phyloP scores from a whole-genome alignment of 306 rosid species.

The Quercus ilex region DNA sequence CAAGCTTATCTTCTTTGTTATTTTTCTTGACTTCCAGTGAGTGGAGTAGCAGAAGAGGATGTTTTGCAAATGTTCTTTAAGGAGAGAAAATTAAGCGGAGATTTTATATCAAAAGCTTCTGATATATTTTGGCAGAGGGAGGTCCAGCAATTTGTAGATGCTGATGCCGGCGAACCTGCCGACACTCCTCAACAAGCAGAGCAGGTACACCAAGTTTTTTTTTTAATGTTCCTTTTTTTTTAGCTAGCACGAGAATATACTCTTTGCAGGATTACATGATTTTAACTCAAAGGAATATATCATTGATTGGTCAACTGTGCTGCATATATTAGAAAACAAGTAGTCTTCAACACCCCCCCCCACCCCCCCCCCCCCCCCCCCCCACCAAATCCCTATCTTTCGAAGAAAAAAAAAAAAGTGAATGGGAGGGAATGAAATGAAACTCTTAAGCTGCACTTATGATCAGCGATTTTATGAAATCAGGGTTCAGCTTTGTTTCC shows the following conservation, averaged over 20 bases:
- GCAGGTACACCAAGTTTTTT: conserved; percentile 36
- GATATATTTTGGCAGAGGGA: conserved; percentile 78
- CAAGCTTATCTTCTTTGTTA: conserved; percentile 25
- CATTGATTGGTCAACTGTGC: not conserved
- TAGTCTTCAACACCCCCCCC: not conserved
- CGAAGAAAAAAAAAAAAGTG: not conserved
- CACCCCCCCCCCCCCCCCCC: no score
- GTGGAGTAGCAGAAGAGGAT: conserved; percentile 56
- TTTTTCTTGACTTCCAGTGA: conserved; percentile 30
- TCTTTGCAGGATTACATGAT: not conserved
- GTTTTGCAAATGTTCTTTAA: conserved; percentile 63
- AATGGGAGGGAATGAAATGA: not conserved
- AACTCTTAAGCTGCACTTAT: no score
- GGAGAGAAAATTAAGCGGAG: conserved; percentile 73
- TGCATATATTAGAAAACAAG: not conserved
- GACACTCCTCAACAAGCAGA: conserved; percentile 35
- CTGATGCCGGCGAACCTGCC: conserved; percentile 23
- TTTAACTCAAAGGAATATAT: not conserved
- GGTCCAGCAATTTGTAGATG: conserved; percentile 28
- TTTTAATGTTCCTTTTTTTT: not conserved
- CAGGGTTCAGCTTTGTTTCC: no score
- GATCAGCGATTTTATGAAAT: no score
- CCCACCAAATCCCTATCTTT: no score
- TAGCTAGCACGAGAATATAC: not conserved
- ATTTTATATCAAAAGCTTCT: conserved; percentile 68